A percentile compares a stretch with the other conserved stretches of the same genome.
Conservation (phyloP, 805 yeast species). For the Schwanniomyces polymorphus region DNA sequence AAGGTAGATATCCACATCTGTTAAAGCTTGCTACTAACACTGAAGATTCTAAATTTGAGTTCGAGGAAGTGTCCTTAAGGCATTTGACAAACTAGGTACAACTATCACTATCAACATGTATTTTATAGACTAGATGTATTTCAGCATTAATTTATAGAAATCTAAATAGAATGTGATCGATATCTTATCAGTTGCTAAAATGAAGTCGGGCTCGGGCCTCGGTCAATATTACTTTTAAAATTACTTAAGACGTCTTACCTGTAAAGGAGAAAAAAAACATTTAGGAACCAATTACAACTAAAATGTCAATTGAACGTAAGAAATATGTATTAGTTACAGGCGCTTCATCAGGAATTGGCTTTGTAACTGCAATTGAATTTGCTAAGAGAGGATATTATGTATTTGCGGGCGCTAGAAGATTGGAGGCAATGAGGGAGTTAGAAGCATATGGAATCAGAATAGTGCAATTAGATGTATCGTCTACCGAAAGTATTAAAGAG, state of each 20-base stretch:
- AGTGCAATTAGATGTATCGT: conserved; percentile 58
- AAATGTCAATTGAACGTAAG: conserved; percentile 13
- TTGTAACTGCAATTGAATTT: conserved; percentile 47
- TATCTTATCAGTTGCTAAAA: too few species aligned
- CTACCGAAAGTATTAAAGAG: conserved; percentile 44
- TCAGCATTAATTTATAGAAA: too few species aligned
- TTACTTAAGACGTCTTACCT: too few species aligned
- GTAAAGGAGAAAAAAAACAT: too few species aligned
- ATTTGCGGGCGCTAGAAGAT: conserved; percentile 73
- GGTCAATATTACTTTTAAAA: too few species aligned
- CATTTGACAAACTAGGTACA: background rate
- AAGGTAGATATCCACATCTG: conserved; percentile 5
- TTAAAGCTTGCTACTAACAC: background rate
- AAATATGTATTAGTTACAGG: conserved; percentile 58
- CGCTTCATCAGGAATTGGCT: conserved; percentile 59
- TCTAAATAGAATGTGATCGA: too few species aligned
- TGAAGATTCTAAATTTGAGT: background rate
- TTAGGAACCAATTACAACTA: background rate
- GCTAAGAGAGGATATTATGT: conserved; percentile 56
- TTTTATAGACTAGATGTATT: too few species aligned
- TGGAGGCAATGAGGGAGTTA: conserved; percentile 58
- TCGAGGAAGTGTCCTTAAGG: background rate
- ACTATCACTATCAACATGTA: too few species aligned
- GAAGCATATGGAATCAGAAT: conserved; percentile 44
- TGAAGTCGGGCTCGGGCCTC: too few species aligned